phyloP scores from a whole-genome alignment of 2,329 filamentous ascomycete genomes.

The Capronia americana region DNA sequence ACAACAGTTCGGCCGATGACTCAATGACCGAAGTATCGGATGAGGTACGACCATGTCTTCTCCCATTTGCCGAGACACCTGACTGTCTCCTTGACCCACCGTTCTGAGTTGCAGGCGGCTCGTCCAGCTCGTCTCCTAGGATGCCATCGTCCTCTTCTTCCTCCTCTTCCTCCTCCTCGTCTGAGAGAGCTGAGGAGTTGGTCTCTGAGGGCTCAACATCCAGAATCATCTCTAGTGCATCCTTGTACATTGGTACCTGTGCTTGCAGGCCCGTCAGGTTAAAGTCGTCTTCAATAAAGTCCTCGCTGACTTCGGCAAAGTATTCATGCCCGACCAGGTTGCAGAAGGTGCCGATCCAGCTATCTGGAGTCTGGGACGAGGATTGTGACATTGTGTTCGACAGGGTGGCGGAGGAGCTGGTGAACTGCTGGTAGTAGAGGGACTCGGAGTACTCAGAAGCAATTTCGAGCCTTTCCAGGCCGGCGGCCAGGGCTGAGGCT shows the following conservation, averaged over 20 bases:
- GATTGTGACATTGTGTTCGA: conserved; percentile 57
- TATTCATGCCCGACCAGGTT: conserved; percentile 95
- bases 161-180: conserved; percentile 70
- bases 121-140: conserved; percentile 66
- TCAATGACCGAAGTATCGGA: conserved; percentile 96
- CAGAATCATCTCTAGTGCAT: conserved; percentile 98
- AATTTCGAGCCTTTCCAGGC: conserved; percentile 56
- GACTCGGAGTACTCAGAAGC: conserved; percentile 35
- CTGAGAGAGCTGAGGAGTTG: conserved; percentile 43
- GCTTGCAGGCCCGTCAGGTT: conserved; percentile 94
- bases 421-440: conserved; percentile 37
- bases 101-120: conserved; percentile 37
- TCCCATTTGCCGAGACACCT: conserved; percentile 46
- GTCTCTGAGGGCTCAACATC: conserved; percentile 93
- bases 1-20: conserved; percentile 96
- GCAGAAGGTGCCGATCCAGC: conserved; percentile 98
- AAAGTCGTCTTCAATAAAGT: conserved; percentile 99
- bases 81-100: conserved; percentile 66
- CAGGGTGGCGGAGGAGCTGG: conserved; percentile 36
- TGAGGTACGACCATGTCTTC: conserved; percentile 83
- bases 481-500: conserved; percentile 54
- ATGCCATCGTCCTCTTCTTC: conserved; percentile 72
- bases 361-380: conserved; percentile 71
- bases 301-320: conserved; percentile 97
- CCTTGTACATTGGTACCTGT: conserved; percentile 98